Base-by-base conservation (phyloP, 2,329 filamentous ascomycete genomes). In the Colletotrichum truncatum region DNA sequence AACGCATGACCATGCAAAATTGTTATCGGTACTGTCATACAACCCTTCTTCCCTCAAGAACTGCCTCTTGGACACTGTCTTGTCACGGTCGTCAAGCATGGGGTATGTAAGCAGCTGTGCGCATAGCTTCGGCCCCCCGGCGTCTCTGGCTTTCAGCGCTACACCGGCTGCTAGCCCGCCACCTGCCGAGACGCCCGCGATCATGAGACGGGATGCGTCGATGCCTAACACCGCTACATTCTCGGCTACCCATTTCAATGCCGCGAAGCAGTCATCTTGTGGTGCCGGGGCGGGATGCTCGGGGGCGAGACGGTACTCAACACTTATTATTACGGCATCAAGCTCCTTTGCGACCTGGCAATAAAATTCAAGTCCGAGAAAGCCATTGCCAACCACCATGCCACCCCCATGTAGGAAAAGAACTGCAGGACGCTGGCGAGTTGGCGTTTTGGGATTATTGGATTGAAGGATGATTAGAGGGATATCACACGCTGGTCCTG, bases 261-360 rank as follows among this genome's bases (percentile, higher is more conserved):
- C 70, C 3, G 72, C 70, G 52, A 70, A 74, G 66, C 68, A 69
- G 57, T 75, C 73, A 21, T 74, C 64, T 11, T 73, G 63, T 3
- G 69, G 30, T 5, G 65, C 62, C 3, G 65, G 65, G 1, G 61
- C 52, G 10, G 62, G 55, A 60, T 82, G 72, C 64, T 84, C 82
- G 0, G 82, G 82, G 3, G 79, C 81, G 6, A 85, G 76, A 0
- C 82, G 72, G 68, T 85, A 84, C 49, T 82, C 82, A 4, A 82
- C 77, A 66, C 80, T 82, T 12, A 84, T 73, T 25, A 77, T 76
- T 0, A 80, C 73, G 3, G 60, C 61, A 14, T 43, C 54, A 10
- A 46, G 39, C 10, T 59, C 43, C 34, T 55, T 64, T 10, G 49
- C 55, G 9, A 65, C 57, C 3, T 21, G 23, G 14, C 28, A 48